Conservation (phyloP, 345 rosid species). For the Carallia brachiata region DNA sequence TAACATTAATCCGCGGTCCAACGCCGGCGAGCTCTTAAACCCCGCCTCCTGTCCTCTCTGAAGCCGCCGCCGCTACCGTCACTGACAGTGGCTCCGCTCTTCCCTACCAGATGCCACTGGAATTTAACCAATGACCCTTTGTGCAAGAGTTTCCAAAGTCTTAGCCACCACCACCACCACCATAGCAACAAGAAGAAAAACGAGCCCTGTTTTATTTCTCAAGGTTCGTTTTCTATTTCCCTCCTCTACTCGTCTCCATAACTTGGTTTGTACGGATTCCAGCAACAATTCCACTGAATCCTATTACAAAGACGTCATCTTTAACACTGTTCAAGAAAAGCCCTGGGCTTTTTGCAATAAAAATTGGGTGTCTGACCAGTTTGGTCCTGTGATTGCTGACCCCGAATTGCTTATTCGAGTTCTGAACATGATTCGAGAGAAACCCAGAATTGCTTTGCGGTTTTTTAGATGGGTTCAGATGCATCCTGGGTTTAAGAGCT, state of each 20-base stretch:
- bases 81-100: neutral
- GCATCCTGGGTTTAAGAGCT: constrained; percentile 46
- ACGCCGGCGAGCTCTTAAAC: neutral
- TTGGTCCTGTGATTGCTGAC: constrained; percentile 39
- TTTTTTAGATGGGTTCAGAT: constrained; percentile 58
- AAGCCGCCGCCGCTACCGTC: neutral
- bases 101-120: neutral
- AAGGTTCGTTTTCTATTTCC: constrained; percentile 40
- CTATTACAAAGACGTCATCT: constrained; percentile 46
- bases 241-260: constrained; percentile 26
- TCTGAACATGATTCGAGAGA: constrained; percentile 42
- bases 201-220: constrained; percentile 20
- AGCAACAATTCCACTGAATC: neutral
- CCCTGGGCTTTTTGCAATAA: constrained; percentile 37
- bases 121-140: constrained; percentile 59
- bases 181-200: too few relatives aligned
- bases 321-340: constrained; percentile 34
- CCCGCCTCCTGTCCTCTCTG: neutral
- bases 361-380: constrained; percentile 46
- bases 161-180: constrained; percentile 8
- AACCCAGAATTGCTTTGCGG: constrained; percentile 53
- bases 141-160: constrained; percentile 58
- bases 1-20: too few relatives aligned
- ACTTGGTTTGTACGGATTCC: constrained; percentile 3
- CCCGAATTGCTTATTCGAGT: constrained; percentile 53